Evolutionary conservation across 2,329 filamentous ascomycete species (phyloP).

Genomic region (Biscogniauxia mediterranea): DNA sequence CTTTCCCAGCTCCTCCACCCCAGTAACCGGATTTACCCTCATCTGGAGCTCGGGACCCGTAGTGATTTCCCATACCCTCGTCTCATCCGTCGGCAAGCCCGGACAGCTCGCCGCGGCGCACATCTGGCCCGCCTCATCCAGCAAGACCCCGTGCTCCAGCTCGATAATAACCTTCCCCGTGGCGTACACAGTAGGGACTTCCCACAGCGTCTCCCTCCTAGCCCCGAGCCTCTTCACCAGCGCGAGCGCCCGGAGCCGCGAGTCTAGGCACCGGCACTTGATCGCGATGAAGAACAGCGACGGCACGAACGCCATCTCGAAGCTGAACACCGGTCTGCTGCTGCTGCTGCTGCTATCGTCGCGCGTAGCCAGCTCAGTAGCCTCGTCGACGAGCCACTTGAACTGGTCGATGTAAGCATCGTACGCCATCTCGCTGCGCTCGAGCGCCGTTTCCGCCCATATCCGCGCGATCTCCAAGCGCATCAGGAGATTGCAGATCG

Average conservation of each 20-base stretch:
- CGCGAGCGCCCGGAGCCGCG: slow-evolving; percentile 34
- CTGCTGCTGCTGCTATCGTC: too few species aligned
- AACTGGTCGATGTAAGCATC: slow-evolving; percentile 34
- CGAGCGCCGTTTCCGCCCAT: slow-evolving; percentile 34
- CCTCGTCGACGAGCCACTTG: slow-evolving; percentile 30
- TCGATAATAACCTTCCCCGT: slow-evolving; percentile 36
- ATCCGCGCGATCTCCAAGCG: slow-evolving; percentile 33
- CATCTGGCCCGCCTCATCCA: slow-evolving; percentile 22
- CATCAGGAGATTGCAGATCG: slow-evolving; percentile 27
- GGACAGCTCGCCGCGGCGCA: slow-evolving; percentile 18
- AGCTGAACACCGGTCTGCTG: slow-evolving; percentile 34
- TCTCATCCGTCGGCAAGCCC: slow-evolving; percentile 27
- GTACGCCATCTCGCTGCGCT: slow-evolving; percentile 33
- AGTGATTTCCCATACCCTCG: slow-evolving; percentile 26
- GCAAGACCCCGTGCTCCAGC: slow-evolving; percentile 37
- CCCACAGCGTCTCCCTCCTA: slow-evolving; percentile 38
- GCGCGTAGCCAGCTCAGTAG: slow-evolving; percentile 13
- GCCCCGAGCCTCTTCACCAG: slow-evolving; percentile 33
- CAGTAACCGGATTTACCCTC: slow-evolving; percentile 9
- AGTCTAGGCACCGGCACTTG: slow-evolving; percentile 39
- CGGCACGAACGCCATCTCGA: slow-evolving; percentile 41
- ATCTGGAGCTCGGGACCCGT: slow-evolving; percentile 5
- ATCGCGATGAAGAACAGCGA: slow-evolving; percentile 37
- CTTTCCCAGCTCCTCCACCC: slow-evolving; percentile 16
- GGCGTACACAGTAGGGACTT: slow-evolving; percentile 31